Conservation (phyloP, 345 rosid genomes). For the Melaleuca quinquenervia region DNA sequence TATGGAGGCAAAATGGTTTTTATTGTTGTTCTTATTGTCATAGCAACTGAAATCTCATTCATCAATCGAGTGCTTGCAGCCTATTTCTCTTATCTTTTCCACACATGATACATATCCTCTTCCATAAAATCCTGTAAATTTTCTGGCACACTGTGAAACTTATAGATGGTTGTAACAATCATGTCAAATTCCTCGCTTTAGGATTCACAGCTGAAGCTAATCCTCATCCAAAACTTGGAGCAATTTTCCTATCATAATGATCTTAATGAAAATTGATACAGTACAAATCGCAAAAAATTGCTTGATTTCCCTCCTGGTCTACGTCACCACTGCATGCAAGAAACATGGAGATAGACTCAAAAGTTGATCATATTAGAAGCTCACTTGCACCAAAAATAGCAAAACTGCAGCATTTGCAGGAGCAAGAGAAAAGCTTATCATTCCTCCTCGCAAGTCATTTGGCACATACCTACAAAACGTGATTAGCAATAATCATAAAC, state of each 20-base stretch:
- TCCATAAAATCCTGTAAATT: background rate
- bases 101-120: background rate
- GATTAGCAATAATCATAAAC: background rate
- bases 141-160: background rate
- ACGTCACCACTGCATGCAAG: background rate
- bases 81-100: background rate
- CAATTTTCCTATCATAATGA: background rate
- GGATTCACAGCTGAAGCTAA: background rate
- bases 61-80: background rate
- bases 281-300: background rate
- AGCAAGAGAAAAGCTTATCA: conserved; percentile 78
- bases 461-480: conserved; percentile 64
- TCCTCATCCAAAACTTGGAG: background rate
- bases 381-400: conserved; percentile 51
- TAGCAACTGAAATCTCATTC: background rate
- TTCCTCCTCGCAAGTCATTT: conserved; percentile 89
- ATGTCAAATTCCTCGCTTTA: background rate
- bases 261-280: background rate
- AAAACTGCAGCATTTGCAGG: conserved; percentile 72
- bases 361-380: background rate
- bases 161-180: background rate
- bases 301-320: background rate
- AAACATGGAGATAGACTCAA: background rate
- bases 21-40: background rate
- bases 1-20: background rate